Conservation (phyloP, 2,329 filamentous ascomycete species). For the Diatrype stigma region DNA sequence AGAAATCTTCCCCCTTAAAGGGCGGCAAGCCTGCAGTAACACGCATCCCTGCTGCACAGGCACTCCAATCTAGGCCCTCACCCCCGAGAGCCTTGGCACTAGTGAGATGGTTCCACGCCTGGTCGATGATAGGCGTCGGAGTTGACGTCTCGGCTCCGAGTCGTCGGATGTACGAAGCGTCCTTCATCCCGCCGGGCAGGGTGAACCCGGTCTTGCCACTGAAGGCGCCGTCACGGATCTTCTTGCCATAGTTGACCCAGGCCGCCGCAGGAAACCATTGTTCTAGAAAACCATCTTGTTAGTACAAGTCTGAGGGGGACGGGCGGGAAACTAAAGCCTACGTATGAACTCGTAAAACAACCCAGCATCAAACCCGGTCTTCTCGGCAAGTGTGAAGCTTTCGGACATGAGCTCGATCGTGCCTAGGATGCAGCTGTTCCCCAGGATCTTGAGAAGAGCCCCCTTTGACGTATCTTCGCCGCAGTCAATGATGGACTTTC, state of each 20-base stretch:
- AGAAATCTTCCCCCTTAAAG: slow-evolving; percentile 8
- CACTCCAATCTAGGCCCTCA: slow-evolving; percentile 7
- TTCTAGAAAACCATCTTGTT: neutral
- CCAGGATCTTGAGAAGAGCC: slow-evolving; percentile 8
- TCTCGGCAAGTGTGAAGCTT: slow-evolving; percentile 9
- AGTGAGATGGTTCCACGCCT: slow-evolving; percentile 8
- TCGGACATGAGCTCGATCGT: slow-evolving; percentile 10
- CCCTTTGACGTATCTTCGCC: slow-evolving; percentile 5
- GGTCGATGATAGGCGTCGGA: slow-evolving; percentile 7
- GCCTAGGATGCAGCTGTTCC: slow-evolving; percentile 8
- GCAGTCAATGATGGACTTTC: slow-evolving; percentile 3
- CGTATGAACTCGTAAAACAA: slow-evolving; percentile 10
- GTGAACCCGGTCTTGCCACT: slow-evolving; percentile 9
- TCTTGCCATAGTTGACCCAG: slow-evolving; percentile 9
- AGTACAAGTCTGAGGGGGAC: neutral
- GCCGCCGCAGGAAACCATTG: slow-evolving; percentile 9
- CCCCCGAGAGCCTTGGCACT: slow-evolving; percentile 6
- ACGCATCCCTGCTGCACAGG: slow-evolving; percentile 9
- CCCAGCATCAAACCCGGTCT: slow-evolving; percentile 5
- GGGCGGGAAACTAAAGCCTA: neutral
- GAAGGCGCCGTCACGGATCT: slow-evolving; percentile 8
- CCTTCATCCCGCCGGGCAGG: slow-evolving; percentile 8
- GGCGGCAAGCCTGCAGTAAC: slow-evolving; percentile 8
- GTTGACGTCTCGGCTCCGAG: slow-evolving; percentile 9
- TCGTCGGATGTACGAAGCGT: slow-evolving; percentile 6